phyloP scores from a whole-genome alignment of 2,329 filamentous ascomycete genomes.

The Polychaeton citri region DNA sequence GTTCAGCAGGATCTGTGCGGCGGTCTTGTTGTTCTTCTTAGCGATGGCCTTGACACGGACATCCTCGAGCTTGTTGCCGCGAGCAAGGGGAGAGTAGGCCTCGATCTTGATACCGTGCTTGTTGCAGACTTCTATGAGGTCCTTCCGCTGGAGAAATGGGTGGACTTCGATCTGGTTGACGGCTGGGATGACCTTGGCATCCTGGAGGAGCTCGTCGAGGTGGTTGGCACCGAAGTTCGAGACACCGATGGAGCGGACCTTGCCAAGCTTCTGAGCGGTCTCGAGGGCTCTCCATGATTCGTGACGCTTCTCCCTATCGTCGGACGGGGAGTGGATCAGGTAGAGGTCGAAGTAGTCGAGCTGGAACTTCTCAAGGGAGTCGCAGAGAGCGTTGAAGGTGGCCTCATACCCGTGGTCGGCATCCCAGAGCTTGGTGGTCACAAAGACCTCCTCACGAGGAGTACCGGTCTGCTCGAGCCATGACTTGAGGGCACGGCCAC shows the following conservation, averaged over 20 bases:
- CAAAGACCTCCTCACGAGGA: slow-evolving; percentile 52
- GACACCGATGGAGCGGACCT: slow-evolving; percentile 43
- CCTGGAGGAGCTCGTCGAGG: slow-evolving; percentile 55
- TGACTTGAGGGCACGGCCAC: slow-evolving; percentile 52
- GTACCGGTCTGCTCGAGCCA: slow-evolving; percentile 36
- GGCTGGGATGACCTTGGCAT: slow-evolving; percentile 48
- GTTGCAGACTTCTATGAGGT: slow-evolving; percentile 57
- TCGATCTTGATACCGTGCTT: slow-evolving; percentile 60
- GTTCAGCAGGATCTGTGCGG: slow-evolving; percentile 60
- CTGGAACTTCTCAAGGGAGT: slow-evolving; percentile 45
- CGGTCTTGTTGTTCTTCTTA: slow-evolving; percentile 46
- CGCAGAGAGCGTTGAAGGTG: slow-evolving; percentile 38
- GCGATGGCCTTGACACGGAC: slow-evolving; percentile 36
- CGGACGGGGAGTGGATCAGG: slow-evolving; percentile 46
- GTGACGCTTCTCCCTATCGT: slow-evolving; percentile 43
- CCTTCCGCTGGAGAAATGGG: slow-evolving; percentile 41
- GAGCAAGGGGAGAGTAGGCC: slow-evolving; percentile 54
- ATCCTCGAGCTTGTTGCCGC: slow-evolving; percentile 52
- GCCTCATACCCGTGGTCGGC: slow-evolving; percentile 56
- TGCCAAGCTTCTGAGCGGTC: slow-evolving; percentile 58
- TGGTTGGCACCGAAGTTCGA: slow-evolving; percentile 74
- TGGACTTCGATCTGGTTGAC: slow-evolving; percentile 74
- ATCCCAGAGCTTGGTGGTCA: slow-evolving; percentile 73
- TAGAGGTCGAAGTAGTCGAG: slow-evolving; percentile 54
- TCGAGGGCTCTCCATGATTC: slow-evolving; percentile 45